Evolutionary conservation across 257 asterid genomes (phyloP), one percentile per base, ranked within the genome.

Genomic region (Gynochthodes officinalis): DNA sequence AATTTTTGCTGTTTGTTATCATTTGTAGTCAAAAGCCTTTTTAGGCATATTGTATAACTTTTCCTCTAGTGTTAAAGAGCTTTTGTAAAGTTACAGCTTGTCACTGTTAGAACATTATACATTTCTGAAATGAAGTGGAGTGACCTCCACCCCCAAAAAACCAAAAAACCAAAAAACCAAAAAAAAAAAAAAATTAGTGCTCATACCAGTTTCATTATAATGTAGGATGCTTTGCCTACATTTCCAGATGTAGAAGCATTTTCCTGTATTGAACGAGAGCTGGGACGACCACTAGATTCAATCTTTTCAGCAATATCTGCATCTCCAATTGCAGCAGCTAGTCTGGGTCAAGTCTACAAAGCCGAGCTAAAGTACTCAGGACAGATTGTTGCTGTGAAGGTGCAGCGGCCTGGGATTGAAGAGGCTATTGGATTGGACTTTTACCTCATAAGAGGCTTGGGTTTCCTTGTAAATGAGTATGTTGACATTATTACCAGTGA

Each of bases 321-420:
- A 75, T 92, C 97, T 62, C 98, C 99, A 2, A 87, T 95, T 67
- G 99, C 99, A 75, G 99, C 99, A 50, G 99, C 99, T 54, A 95
- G 99, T 82, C 86, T 95, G 35, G 99, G 99, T 64, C 98, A 95
- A 85, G 99, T 95, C 75, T 95, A 95, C 82, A 95, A 95, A 82
- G 99, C 99, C 50, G 87, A 82, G 75, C 79, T 95, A 75, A 95
- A 85, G 85, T 83, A 79, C 85, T 90, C 98, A 14, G 96, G 96
- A 27, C 86, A 89, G 89, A 60, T 84, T 80, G 99, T 95, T 65
- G 99, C 99, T 55, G 99, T 95, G 76, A 92, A 95, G 90, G 99
- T 95, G 84, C 99, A 95, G 74, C 81, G 99, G 60, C 99, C 98
- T 78, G 97, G 91, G 57, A 92, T 95, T 28, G 99, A 92, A 83